Evolutionary conservation across 805 yeast species (phyloP), one percentile per base, ranked within the genome.

Genomic region (Cyberlindnera mycetangii): DNA sequence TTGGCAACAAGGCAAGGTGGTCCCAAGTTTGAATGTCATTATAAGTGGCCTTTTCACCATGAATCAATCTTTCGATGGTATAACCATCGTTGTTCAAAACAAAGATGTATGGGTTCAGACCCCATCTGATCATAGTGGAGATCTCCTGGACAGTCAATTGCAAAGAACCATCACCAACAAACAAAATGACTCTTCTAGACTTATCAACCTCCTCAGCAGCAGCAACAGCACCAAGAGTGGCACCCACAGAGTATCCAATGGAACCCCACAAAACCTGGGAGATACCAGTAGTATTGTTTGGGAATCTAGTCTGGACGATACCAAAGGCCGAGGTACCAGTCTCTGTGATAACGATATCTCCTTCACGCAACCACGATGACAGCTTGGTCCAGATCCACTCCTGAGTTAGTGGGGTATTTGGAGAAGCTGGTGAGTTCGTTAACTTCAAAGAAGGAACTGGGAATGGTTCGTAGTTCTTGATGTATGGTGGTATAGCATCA

Each of bases 191-290:
- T 72, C 88, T 77, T 66, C 72, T 78, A 48, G 62, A 60, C 52
- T 79, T 80, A 59, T 79, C 78, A 45, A 78, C 58, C 64, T 82
- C 87, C 59, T 77, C 76, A 53, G 83, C 79, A 20, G 85, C 87
- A 67, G 79, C 75, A 33, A 76, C 77, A 37, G 88, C 87, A 63
- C 88, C 88, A 49, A 78, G 64, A 19, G 81, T 69, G 37, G 86
- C 79, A 63, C 87, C 87, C 47, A 80, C 77, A 40, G 87, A 71
- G 68, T 67, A 81, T 58, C 89, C 89, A 62, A 82, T 82, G 39
- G 87, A 81, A 56, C 88, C 87, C 85, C 86, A 83, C 58, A 83
- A 69, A 43, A 81, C 87, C 70, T 82, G 89, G 44, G 87, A 80
- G 49, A 82, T 81, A 64, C 86, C 87, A 52, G 74, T 68, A 34